phyloP scores from a whole-genome alignment of 495 filamentous ascomycete genomes.

The Choiromyces venosus region DNA sequence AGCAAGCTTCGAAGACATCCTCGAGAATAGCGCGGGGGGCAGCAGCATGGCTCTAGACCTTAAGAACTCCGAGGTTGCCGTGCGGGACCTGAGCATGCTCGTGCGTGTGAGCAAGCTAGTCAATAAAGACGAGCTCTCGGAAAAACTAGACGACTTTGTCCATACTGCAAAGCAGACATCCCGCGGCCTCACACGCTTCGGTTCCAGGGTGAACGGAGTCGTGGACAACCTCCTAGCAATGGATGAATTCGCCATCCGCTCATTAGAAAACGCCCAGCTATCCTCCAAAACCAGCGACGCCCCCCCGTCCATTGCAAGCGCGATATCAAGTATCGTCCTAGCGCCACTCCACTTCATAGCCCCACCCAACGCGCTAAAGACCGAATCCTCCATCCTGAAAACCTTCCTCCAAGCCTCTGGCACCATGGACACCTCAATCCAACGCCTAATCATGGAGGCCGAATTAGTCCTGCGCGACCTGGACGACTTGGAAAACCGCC shows the following conservation, averaged over 20 bases:
- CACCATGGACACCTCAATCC: slow-evolving; percentile 61
- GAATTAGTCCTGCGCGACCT: slow-evolving; percentile 57
- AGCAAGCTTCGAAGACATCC: slow-evolving; percentile 58
- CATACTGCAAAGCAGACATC: slow-evolving; percentile 27
- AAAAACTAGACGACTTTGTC: slow-evolving; percentile 31
- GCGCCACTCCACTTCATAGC: slow-evolving; percentile 50
- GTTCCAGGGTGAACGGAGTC: slow-evolving; percentile 60
- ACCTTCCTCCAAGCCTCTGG: slow-evolving; percentile 59
- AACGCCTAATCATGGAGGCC: slow-evolving; percentile 58
- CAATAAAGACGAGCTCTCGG: slow-evolving; percentile 30
- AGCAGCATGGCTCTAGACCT: slow-evolving; percentile 41
- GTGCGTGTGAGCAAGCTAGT: slow-evolving; percentile 27
- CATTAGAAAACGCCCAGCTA: slow-evolving; percentile 35
- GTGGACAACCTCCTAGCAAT: slow-evolving; percentile 64
- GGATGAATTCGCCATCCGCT: slow-evolving; percentile 56
- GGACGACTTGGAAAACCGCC: slow-evolving; percentile 56
- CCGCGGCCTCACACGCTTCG: slow-evolving; percentile 49
- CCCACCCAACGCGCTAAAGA: slow-evolving; percentile 1
- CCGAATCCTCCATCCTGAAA: slow-evolving; percentile 30
- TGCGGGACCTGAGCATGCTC: slow-evolving; percentile 30
- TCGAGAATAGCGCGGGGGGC: slow-evolving; percentile 56
- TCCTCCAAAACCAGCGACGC: slow-evolving; percentile 44
- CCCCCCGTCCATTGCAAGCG: background rate
- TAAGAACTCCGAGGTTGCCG: slow-evolving; percentile 32
- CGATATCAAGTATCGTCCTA: slow-evolving; percentile 40